phyloP scores from a whole-genome alignment of 495 filamentous ascomycete species.

The Penicillium manginii region DNA sequence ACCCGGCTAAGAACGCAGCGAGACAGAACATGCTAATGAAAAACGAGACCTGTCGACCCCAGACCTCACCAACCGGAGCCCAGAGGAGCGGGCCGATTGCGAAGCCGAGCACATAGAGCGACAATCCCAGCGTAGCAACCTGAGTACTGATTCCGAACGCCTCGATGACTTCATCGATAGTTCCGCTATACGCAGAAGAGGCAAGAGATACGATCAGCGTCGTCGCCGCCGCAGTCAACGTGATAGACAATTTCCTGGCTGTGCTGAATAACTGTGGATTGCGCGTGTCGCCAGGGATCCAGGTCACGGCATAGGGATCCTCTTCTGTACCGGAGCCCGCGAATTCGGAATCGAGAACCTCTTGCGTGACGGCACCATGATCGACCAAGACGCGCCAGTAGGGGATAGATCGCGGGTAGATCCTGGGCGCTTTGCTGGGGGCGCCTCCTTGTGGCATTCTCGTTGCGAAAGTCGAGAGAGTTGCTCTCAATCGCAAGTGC shows the following conservation, averaged over 20 bases:
- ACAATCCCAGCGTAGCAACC: constrained; percentile 62
- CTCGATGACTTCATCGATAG: constrained; percentile 55
- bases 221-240: constrained; percentile 56
- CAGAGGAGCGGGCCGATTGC: constrained; percentile 62
- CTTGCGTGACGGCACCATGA: constrained; percentile 43
- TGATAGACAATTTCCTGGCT: constrained; percentile 62
- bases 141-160: constrained; percentile 56
- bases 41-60: constrained; percentile 64
- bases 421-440: background rate
- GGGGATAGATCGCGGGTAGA: constrained; percentile 5
- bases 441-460: background rate
- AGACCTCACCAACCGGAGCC: constrained; percentile 61
- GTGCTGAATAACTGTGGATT: constrained; percentile 60
- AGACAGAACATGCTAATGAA: constrained; percentile 56
- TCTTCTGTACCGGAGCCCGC: constrained; percentile 63
- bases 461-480: background rate
- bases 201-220: constrained; percentile 68
- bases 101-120: constrained; percentile 68
- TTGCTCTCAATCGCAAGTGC: background rate
- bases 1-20: constrained; percentile 62
- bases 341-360: constrained; percentile 56
- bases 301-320: constrained; percentile 68
- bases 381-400: constrained; percentile 33
- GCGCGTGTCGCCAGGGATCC: constrained; percentile 61
- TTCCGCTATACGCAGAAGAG: constrained; percentile 68